Evolutionary conservation across 345 rosid species (phyloP), one percentile per base, ranked within the genome.

Genomic region (Turnera subulata): DNA sequence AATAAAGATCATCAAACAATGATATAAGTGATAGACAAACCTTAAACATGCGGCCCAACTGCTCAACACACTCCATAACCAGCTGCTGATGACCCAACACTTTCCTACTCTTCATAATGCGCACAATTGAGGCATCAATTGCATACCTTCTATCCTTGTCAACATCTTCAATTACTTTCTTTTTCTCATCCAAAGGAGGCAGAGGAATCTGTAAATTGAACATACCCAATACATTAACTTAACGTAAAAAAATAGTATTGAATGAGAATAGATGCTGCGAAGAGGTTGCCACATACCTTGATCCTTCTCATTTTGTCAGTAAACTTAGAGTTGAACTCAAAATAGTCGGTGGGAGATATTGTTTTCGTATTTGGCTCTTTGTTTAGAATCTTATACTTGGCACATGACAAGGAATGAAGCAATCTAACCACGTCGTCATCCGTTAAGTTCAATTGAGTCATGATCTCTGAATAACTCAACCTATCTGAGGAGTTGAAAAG

Each of bases 51-150:
- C 48, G 68, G 19, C 70, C 62, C 71, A 76, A 55, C 72, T 67
- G 69, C 68, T 67, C 76, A 20, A 66, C 66, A 25, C 83, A 75
- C 56, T 75, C 78, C 49, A 63, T 25, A 15, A 76, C 58, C 45
- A 80, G 52, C 50, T 73, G 75, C 14, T 80, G 84, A 48, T 73
- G 51, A 21, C 73, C 71, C 53, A 80, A 63, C 15, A 68, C 68
- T 61, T 80, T 76, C 43, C 76, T 63, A 45, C 78, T 71, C 73
- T 80, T 76, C 84, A 80, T 76, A 37, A 80, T 80, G 11, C 79
- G 75, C 60, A 76, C 75, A 45, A 76, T 53, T 11, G 84, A 73
- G 14, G 84, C 73, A 18, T 73, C 81, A 25, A 76, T 74, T 6
- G 74, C 69, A 57, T 62, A 66, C 13, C 69, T 62, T 38, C 82